Conservation (phyloP, 73 alveolate species). For the Tetrahymena elliotti region DNA sequence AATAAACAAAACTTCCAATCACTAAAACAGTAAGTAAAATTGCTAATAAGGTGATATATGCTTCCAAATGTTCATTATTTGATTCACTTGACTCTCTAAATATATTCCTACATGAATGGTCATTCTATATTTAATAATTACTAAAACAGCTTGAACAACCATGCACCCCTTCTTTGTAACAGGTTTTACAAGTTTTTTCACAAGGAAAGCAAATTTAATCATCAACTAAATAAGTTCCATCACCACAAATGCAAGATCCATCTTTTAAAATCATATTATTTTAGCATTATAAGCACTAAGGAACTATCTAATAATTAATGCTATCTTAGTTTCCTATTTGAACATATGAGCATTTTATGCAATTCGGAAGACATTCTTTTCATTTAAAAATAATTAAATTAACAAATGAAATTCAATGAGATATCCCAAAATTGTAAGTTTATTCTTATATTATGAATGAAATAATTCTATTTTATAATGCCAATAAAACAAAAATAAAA, state of each 20-base stretch:
- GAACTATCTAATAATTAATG: neutral
- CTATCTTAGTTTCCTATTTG: neutral
- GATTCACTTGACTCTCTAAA: neutral
- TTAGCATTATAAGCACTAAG: neutral
- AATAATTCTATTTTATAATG: no score
- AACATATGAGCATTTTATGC: neutral
- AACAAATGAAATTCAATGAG: neutral
- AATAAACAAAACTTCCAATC: neutral
- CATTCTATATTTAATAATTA: neutral
- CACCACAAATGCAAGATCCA: neutral
- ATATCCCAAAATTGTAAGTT: no score
- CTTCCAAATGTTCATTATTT: neutral
- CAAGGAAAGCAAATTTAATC: neutral
- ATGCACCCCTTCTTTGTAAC: neutral
- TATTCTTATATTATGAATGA: no score
- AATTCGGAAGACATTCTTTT: neutral
- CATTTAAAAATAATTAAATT: no score
- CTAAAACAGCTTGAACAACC: neutral
- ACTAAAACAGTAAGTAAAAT: neutral
- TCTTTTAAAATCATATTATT: neutral
- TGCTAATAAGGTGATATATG: neutral
- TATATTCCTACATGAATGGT: neutral
- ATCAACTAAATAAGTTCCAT: neutral
- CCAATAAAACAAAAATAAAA: no score
- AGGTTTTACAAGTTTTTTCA: neutral